phyloP scores from a whole-genome alignment of 495 filamentous ascomycete genomes.

The Aspergillus steynii region DNA sequence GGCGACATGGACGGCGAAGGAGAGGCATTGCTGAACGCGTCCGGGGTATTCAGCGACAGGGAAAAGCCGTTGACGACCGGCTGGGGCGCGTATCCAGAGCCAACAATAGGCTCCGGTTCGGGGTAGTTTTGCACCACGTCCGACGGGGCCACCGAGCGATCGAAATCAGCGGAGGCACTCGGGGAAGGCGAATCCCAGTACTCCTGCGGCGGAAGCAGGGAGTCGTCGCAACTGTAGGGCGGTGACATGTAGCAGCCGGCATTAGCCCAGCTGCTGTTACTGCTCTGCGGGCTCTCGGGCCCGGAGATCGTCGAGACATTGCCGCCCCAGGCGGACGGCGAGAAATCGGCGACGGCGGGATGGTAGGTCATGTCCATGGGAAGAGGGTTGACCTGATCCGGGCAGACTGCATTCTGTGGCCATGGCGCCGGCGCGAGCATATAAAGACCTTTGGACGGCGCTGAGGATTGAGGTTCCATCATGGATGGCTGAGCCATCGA shows the following conservation, averaged over 20 bases:
- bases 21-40: background rate
- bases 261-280: constrained; percentile 15
- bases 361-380: background rate
- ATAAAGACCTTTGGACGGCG: background rate
- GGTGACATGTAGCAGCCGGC: constrained; percentile 26
- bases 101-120: constrained; percentile 10
- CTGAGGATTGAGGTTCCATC: background rate
- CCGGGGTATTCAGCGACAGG: background rate
- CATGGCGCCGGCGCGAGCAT: background rate
- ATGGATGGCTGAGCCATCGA: background rate
- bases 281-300: constrained; percentile 24
- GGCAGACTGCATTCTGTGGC: background rate
- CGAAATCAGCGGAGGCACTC: constrained; percentile 15
- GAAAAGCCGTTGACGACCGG: background rate
- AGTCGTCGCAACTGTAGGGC: constrained; percentile 24
- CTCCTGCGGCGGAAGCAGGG: constrained; percentile 14
- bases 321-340: constrained; percentile 21
- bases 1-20: background rate
- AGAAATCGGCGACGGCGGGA: constrained; percentile 13
- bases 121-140: constrained; percentile 8
- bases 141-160: constrained; percentile 12
- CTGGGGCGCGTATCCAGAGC: constrained; percentile 7
- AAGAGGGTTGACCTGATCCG: background rate
- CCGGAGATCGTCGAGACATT: constrained; percentile 24
- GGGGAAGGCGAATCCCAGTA: constrained; percentile 22